These are phyloP conservation scores for Cladosporium sp. DNA, from an alignment of 2,329 filamentous ascomycete genomes.

Conservation along the genomic window DNA sequence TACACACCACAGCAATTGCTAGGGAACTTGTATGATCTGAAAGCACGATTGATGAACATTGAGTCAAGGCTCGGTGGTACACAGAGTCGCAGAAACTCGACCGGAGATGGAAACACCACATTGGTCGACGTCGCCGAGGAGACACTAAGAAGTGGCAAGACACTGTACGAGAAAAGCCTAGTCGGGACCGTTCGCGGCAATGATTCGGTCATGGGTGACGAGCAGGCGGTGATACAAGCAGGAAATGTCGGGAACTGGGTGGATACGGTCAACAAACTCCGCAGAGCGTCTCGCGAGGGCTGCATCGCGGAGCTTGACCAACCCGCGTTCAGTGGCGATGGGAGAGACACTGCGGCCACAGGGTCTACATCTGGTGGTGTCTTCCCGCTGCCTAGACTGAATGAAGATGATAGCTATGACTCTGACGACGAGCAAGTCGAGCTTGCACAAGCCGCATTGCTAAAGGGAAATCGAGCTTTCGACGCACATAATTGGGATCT, in stretches of 20 bases:
- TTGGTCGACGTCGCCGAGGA: background rate
- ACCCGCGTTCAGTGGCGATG: background rate
- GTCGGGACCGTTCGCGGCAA: background rate
- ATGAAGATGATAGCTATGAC: slow-evolving; percentile 14
- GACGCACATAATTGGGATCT: slow-evolving; percentile 27
- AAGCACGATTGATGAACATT: background rate
- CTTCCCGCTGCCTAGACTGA: background rate
- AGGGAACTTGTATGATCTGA: background rate
- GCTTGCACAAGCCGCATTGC: slow-evolving; percentile 32
- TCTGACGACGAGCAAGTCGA: slow-evolving; percentile 33
- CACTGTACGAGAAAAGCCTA: background rate
- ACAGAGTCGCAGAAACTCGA: background rate
- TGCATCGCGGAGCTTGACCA: background rate
- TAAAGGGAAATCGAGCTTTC: slow-evolving; percentile 31
- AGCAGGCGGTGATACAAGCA: background rate
- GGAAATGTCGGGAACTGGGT: background rate
- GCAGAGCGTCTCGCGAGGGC: background rate
- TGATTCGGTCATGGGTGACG: background rate
- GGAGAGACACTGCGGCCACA: background rate
- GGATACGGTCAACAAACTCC: background rate
- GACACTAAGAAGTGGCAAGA: slow-evolving; percentile 3
- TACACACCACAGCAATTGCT: background rate
- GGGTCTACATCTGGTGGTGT: background rate
- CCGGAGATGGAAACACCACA: slow-evolving; percentile 1
- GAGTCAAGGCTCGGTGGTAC: background rate